Evolutionary conservation across 2,329 filamentous ascomycete genomes (phyloP).

Genomic region (Didymella keratinophila): DNA sequence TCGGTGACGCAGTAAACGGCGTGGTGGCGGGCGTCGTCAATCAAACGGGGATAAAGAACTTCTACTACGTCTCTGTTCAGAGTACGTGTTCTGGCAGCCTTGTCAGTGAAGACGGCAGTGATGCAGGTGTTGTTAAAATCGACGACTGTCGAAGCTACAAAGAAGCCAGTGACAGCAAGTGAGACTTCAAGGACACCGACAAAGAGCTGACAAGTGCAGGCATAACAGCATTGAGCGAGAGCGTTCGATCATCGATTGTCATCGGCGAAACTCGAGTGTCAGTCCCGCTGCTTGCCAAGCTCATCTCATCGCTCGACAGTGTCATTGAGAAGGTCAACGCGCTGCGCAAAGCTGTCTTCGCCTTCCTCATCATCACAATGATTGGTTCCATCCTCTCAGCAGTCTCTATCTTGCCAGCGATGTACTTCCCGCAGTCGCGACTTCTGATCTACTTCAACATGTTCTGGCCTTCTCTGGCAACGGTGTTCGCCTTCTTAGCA

Average conservation of each 20-base stretch:
- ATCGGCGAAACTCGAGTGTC: constrained; percentile 29
- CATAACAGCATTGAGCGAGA: constrained; percentile 7
- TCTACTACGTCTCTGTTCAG: constrained; percentile 27
- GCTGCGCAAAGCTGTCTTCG: constrained; percentile 25
- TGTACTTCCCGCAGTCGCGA: constrained; percentile 32
- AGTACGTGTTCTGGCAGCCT: constrained; percentile 17
- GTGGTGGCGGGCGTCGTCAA: constrained; percentile 19
- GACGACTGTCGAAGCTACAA: constrained; percentile 24
- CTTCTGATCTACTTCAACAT: constrained; percentile 34
- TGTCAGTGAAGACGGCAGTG: neutral
- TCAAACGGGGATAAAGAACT: constrained; percentile 15
- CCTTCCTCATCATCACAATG: constrained; percentile 30
- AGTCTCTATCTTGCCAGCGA: constrained; percentile 25
- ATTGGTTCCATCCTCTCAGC: constrained; percentile 21
- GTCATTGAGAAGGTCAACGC: constrained; percentile 8
- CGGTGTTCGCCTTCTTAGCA: constrained; percentile 22
- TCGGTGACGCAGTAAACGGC: constrained; percentile 21
- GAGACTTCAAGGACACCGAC: neutral
- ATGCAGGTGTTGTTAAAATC: neutral
- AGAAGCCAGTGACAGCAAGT: constrained; percentile 17
- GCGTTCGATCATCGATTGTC: constrained; percentile 24
- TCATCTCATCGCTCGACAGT: constrained; percentile 13
- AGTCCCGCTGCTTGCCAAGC: constrained; percentile 22
- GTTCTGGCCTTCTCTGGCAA: constrained; percentile 23
- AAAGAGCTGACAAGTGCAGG: constrained; percentile 12